Base-by-base conservation (phyloP, 1,284 basidiomycete species). In the Moesziomyces sp. region DNA sequence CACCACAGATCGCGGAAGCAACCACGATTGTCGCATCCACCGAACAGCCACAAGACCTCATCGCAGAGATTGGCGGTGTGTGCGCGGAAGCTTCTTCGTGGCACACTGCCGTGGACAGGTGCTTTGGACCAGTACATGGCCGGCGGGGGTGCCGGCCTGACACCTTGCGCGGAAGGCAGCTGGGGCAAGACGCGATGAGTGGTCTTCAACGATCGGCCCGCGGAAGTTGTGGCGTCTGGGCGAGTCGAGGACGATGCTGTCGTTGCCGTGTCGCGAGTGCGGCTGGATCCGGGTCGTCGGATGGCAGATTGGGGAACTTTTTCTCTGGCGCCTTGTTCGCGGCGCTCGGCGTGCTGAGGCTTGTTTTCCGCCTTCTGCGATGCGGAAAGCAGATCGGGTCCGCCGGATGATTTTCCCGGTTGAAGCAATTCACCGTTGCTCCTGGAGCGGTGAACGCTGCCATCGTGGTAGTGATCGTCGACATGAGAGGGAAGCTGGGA, bases 101-200 rank as follows among this genome's bases (percentile, higher is more conserved):
- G 93, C 47, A 93, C 84, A 1, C 86, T 76, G 0, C 93, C 93
- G 81, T 92, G 91, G 8, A 91, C 90, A 0, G 93, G 91, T 1
- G 92, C 90, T 56, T 88, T 88, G 72, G 91, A 92, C 91, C 93
- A 95, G 84, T 95, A 92, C 91, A 94, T 93, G 8, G 84, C 81
- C n/a, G 83, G 71, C 30, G 68, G 68, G 23, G 75, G 70, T 10
- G 80, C 78, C 11, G 71, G 71, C 18, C 51, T 57, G 30, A 78
- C 62, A 46, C 57, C 68, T 28, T 52, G 57, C 14, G 76, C 77
- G 18, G 72, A 74, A 19, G 77, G 79, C 19, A 79, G 68, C 48
- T 71, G 76, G 23, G 76, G 74, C 35, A 69, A 46, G 24, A 54
- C 65, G 21, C 68, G 57, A 34, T 69, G 59, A 3, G 63, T 57